Conservation (phyloP, 768 basidiomycete genomes). For the Pleurotus eryngii region DNA sequence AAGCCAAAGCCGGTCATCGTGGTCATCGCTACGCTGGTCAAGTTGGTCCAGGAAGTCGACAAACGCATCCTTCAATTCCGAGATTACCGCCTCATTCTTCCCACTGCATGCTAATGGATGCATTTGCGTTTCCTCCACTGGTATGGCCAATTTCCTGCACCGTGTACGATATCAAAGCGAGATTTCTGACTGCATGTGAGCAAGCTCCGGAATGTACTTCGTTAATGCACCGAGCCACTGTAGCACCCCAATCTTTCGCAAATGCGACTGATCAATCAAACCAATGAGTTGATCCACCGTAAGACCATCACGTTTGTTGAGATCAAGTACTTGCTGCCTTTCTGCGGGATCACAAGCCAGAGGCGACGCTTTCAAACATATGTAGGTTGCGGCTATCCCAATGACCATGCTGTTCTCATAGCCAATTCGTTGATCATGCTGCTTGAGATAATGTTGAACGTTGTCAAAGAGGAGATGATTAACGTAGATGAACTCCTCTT, state of each 20-base stretch:
- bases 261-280: conserved; percentile 21
- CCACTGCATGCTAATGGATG: conserved; percentile 26
- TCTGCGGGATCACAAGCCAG: conserved; percentile 19
- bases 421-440: conserved; percentile 25
- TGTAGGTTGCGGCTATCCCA: conserved; percentile 19
- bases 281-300: conserved; percentile 19
- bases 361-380: conserved; percentile 13
- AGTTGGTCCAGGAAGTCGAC: conserved; percentile 30
- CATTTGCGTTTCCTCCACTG: conserved; percentile 10
- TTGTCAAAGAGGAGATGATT: conserved; percentile 22
- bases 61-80: conserved; percentile 27
- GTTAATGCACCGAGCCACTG: conserved; percentile 25
- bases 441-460: conserved; percentile 24
- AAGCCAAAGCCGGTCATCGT: no score
- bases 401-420: conserved; percentile 24
- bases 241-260: conserved; percentile 20
- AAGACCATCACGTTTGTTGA: conserved; percentile 12
- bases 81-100: conserved; percentile 22
- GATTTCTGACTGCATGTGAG: conserved; percentile 14
- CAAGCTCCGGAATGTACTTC: conserved; percentile 22
- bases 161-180: conserved; percentile 19
- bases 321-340: conserved; percentile 3
- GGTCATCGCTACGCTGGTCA: conserved; percentile 22
- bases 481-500: not conserved
- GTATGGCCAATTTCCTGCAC: conserved; percentile 12